Evolutionary conservation across 306 rosid species (phyloP).

Genomic region (Calophaca sinica): DNA sequence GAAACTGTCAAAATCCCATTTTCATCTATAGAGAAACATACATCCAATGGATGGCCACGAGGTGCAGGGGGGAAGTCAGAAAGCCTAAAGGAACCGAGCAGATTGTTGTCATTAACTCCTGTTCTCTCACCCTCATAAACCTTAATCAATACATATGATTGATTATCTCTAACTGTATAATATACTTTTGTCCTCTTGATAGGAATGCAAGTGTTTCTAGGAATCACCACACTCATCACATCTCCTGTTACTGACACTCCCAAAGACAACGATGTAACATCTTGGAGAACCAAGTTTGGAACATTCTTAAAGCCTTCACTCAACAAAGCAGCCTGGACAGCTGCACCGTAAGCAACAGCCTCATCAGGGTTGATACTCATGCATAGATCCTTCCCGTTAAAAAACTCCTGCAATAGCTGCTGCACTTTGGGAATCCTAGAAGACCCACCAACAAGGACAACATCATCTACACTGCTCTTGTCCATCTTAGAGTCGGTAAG

Average conservation of each 20-base stretch:
- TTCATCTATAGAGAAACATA: slow-evolving; percentile 50
- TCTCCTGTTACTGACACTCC: not conserved
- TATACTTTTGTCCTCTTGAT: not conserved
- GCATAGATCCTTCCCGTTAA: slow-evolving; percentile 35
- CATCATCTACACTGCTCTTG: slow-evolving; percentile 55
- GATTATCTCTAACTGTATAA: not conserved
- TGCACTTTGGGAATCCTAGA: slow-evolving; percentile 65
- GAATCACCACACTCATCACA: slow-evolving; percentile 19
- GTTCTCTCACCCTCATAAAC: slow-evolving; percentile 69
- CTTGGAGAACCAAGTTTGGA: not conserved
- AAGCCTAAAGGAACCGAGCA: slow-evolving; percentile 47
- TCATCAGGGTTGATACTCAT: slow-evolving; percentile 39
- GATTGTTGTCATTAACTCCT: slow-evolving; percentile 52
- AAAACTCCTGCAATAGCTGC: slow-evolving; percentile 57
- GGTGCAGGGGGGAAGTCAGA: slow-evolving; percentile 50
- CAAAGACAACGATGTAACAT: slow-evolving; percentile 20
- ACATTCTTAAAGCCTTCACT: not conserved
- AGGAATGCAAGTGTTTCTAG: slow-evolving; percentile 27
- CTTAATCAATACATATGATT: slow-evolving; percentile 12
- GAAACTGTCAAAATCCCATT: slow-evolving; percentile 45
- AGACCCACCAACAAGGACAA: slow-evolving; percentile 46
- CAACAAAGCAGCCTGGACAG: slow-evolving; percentile 34
- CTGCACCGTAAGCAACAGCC: slow-evolving; percentile 37
- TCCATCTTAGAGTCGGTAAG: slow-evolving; percentile 60
- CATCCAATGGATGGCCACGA: slow-evolving; percentile 48